Percentiles rank a stretch among this genome's conserved stretches.
Evolutionary conservation across 257 asterid species (phyloP).

Genomic region (Nicotiana obtusifolia): DNA sequence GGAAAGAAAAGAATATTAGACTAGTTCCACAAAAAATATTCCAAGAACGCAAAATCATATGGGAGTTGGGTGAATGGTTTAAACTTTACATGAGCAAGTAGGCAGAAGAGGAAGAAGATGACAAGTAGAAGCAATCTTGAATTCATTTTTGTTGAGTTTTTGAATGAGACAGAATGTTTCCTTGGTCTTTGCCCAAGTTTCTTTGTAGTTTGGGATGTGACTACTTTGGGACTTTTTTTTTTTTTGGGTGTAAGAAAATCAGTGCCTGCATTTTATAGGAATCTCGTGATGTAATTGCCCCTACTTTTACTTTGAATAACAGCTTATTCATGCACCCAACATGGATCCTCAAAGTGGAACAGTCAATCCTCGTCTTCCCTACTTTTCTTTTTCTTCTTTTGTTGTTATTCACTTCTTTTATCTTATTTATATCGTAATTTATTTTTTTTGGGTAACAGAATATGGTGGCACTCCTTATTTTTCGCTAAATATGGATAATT

Average conservation of each 20-base stretch:
- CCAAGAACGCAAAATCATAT: background rate
- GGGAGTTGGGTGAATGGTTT: background rate
- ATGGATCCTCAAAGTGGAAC: background rate
- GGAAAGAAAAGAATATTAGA: slow-evolving; percentile 9
- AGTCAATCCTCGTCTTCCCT: background rate
- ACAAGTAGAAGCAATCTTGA: slow-evolving; percentile 33
- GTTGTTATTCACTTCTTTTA: background rate
- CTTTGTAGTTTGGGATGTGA: background rate
- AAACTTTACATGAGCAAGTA: slow-evolving; percentile 27
- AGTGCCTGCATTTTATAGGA: slow-evolving; percentile 18
- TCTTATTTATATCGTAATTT: no score
- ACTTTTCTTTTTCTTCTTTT: background rate
- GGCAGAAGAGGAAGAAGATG: slow-evolving; percentile 37
- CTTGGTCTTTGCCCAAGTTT: background rate
- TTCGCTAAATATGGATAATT: no score
- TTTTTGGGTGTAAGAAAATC: background rate
- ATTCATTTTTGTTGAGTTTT: slow-evolving; percentile 19
- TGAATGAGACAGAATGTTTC: background rate
- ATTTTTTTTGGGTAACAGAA: no score
- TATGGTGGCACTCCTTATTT: no score
- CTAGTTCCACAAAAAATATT: background rate
- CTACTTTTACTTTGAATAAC: background rate
- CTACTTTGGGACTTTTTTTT: background rate
- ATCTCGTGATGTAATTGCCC: background rate
- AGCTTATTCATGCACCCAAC: background rate